Base-by-base conservation (phyloP, 805 yeast species). In the Ogataea thermomethanolica region DNA sequence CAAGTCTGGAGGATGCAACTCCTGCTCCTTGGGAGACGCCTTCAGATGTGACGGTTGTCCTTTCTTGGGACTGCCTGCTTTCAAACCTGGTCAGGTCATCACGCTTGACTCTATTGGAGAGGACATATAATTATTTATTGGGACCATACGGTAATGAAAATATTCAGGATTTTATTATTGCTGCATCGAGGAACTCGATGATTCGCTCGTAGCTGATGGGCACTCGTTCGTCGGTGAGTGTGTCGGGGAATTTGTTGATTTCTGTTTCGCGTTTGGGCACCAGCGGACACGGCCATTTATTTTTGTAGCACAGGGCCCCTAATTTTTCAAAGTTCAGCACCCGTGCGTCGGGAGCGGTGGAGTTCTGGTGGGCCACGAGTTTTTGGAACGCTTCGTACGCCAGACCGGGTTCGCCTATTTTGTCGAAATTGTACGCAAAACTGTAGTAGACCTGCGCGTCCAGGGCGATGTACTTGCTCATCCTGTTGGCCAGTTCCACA, bases 11-110 rank as follows among this genome's bases (percentile, higher is more conserved):
- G 96, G 97, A 3, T 93, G 99, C 68, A 96, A 96, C 20, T 86
- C 95, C 8, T 93, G 99, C 67, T 81, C 98, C 0, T 73, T 93
- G 35, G 99, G 99, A 31, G 99, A 93, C 63, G 99, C 99, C 0
- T 93, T 93, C 68, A 73, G 99, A 58, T 93, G 99, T 63, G 95
- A 90, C 52, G 97, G 98, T 2, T 93, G 99, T 66, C 99, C 99
- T 28, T 93, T 82, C 65, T 69, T 93, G 51, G 99, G 99, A 0
- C 70, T 93, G 33, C 99, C 99, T 11, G 97, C 99, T 3, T 93
- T 93, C 74, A 89, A 89, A 65, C 99, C 98, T 1, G 99, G 99
- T 37, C 95, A 93, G 66, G 81, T 81, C 8, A 79, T 93, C 39
- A 80, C 83, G 24, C 66, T 91, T 48, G 88, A 76, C 54, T 75